Evolutionary conservation across 1,139 yeast species (phyloP), one percentile per base, ranked within the genome.

Genomic region (Candida albicans): DNA sequence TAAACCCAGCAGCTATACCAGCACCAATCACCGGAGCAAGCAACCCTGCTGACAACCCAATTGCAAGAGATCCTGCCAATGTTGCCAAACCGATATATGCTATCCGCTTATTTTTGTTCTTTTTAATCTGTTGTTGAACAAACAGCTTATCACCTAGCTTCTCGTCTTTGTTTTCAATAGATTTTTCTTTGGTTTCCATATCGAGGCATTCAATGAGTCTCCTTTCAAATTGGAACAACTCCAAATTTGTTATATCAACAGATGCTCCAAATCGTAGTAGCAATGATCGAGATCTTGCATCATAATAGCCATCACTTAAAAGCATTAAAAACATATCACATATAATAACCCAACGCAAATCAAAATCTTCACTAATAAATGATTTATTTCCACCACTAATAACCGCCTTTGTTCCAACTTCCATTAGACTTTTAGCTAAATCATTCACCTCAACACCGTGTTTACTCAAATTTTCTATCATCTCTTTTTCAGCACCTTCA

Each of bases 1-100:
- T 85, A 37, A 95, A 72, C 9, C 99, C 99, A 2, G 99, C 98
- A 2, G 99, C 99, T 25, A 95, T 62, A 54, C 99, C 99, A 1
- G 98, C 98, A 37, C 99, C 99, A 57, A 95, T 95, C 4, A 95
- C 96, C 0, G 99, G 99, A 0, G 99, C 99, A 40, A 95, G 70
- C 39, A 95, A 67, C 2, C 99, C 99, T 11, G 96, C 98, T 44
- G 97, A 88, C 27, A 95, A 71, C 1, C 99, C 99, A 47, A 95
- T 81, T 1, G 95, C 96, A 27, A 95, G 71, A 0, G 96, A 91
- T 1, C 99, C 99, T 12, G 99, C 98, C n/a, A 91, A 75, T 2
- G 98, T 93, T 0, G 99, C 99, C 45, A 95, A 68, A 0, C 99
- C 99, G 51, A 95, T 89, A 58, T 88, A 89, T 46, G 91, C 86